Percentiles rank a stretch among this genome's conserved stretches.
Evolutionary conservation across 1,284 basidiomycete genomes (phyloP).

Genomic region (Cryptococcus sp.): DNA sequence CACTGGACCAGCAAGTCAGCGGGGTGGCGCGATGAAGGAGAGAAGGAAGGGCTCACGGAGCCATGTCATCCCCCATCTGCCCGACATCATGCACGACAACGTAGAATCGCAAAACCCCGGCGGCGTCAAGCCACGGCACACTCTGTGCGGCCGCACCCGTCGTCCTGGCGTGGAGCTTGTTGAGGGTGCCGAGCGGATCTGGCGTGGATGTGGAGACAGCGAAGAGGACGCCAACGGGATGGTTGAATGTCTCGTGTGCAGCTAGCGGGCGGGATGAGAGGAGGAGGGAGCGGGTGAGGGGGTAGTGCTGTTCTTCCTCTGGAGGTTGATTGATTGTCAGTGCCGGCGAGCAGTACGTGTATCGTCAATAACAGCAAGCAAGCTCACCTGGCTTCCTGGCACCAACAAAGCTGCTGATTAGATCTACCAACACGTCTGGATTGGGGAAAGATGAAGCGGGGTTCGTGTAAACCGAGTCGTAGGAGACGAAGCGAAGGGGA

Average conservation of each 20-base stretch:
- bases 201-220: slow-evolving; percentile 44
- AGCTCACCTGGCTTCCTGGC: slow-evolving; percentile 31
- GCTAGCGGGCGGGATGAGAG: slow-evolving; percentile 44
- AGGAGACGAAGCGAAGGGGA: slow-evolving; percentile 47
- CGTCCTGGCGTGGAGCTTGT: slow-evolving; percentile 34
- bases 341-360: background rate
- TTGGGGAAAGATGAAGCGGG: slow-evolving; percentile 30
- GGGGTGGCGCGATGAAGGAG: background rate
- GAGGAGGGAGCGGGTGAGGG: slow-evolving; percentile 43
- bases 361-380: background rate
- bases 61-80: slow-evolving; percentile 34
- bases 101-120: slow-evolving; percentile 44
- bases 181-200: slow-evolving; percentile 42
- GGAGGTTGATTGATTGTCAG: background rate
- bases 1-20: slow-evolving; percentile 19
- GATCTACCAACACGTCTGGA: slow-evolving; percentile 47
- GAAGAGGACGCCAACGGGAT: slow-evolving; percentile 46
- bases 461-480: slow-evolving; percentile 36
- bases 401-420: slow-evolving; percentile 37
- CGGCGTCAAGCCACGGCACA: slow-evolving; percentile 45
- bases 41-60: slow-evolving; percentile 24
- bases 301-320: slow-evolving; percentile 48
- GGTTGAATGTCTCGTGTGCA: slow-evolving; percentile 50
- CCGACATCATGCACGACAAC: slow-evolving; percentile 50
- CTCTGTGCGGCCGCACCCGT: slow-evolving; percentile 29